Base-by-base conservation (phyloP, 2,329 filamentous ascomycete genomes). In the Botrytis deweyae region DNA sequence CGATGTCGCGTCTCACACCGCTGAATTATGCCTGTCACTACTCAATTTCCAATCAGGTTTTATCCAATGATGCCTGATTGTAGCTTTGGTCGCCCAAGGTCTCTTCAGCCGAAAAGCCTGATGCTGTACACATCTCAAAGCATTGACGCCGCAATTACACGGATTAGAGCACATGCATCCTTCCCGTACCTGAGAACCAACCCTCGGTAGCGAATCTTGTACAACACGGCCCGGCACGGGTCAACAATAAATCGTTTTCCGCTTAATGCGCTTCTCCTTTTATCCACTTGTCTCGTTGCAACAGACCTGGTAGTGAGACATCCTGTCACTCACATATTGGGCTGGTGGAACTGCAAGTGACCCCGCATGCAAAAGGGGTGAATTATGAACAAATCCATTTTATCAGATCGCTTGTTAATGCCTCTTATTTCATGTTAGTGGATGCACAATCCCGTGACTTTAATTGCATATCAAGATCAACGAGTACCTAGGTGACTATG, bases 141-240 rank as follows among this genome's bases (percentile, higher is more conserved):
- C 38, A 66, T 52, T n/a, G 29, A 55, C 65, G 65, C 49, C 36
- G 9, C 46, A 68, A n/a, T 68, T 14, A 55, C 46, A 68, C 66
- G 36, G 36, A 33, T 68, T 68, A 18, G 25, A 29, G 65, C 36
- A 22, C 33, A 36, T 58, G 36, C 46, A 29, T 68, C 18, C 36
- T 40, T 58, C 49, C 65, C 49, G 65, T 68, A 38, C 65, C 49
- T 68, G 65, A 68, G 22, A 55, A 38, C 22, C 20, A 67, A 33
- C 65, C 65, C 20, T 58, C 65, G 65, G 65, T 68, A 68, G 66
- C 49, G 66, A 68, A 58, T 68, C 49, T 33, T 68, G 49, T 58
- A 42, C 66, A 9, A 68, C 49, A 25, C 66, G 49, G 49, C 66
- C 66, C 49, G 66, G 66, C 20, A 33, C 66, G 36, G 9, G 5